Evolutionary conservation across 2,329 filamentous ascomycete species (phyloP).

Genomic region (Huntiella abstrusa): DNA sequence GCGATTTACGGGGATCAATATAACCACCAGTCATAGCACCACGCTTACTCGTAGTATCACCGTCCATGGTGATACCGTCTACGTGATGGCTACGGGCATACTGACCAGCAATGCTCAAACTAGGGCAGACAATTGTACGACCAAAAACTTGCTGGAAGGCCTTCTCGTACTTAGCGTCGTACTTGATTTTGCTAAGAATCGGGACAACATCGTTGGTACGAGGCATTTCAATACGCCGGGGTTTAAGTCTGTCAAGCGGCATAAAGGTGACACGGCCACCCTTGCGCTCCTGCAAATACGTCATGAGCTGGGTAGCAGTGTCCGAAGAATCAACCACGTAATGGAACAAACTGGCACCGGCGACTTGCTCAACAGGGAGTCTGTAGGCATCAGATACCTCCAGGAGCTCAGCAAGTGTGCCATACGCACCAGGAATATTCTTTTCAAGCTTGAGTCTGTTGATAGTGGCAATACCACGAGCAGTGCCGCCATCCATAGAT

Average conservation of each 20-base stretch:
- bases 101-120: slow-evolving; percentile 67
- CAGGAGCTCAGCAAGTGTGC: slow-evolving; percentile 83
- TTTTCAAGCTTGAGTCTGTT: slow-evolving; percentile 63
- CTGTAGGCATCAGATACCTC: slow-evolving; percentile 71
- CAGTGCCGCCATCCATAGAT: slow-evolving; percentile 78
- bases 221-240: slow-evolving; percentile 56
- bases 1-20: slow-evolving; percentile 69
- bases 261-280: slow-evolving; percentile 87
- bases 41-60: slow-evolving; percentile 86
- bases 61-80: slow-evolving; percentile 83
- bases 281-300: slow-evolving; percentile 58
- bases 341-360: slow-evolving; percentile 82
- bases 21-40: slow-evolving; percentile 92
- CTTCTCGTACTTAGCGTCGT: slow-evolving; percentile 55
- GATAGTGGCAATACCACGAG: slow-evolving; percentile 71
- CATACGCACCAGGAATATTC: slow-evolving; percentile 72
- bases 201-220: slow-evolving; percentile 75
- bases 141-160: slow-evolving; percentile 93
- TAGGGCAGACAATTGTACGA: slow-evolving; percentile 85
- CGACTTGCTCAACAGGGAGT: slow-evolving; percentile 79
- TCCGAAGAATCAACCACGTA: slow-evolving; percentile 86
- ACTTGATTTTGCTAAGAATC: slow-evolving; percentile 68
- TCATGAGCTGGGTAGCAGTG: slow-evolving; percentile 66
- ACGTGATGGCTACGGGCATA: slow-evolving; percentile 85
- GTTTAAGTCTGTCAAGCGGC: slow-evolving; percentile 66